These are phyloP conservation scores for Hibiscus mutabilis DNA, from an alignment of 345 rosid species.

Conservation along the genomic window DNA sequence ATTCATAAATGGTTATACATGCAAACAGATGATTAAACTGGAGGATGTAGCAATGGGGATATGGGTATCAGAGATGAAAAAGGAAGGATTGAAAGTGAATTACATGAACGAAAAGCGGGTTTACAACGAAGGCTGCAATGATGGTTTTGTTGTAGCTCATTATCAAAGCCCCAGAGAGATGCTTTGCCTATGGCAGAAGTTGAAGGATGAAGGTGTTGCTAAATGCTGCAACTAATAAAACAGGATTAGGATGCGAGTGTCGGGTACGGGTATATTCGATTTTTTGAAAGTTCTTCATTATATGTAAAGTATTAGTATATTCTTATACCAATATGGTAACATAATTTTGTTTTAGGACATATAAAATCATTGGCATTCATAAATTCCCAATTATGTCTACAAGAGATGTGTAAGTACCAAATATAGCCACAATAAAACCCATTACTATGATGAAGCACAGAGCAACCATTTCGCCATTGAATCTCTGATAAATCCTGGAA, in stretches of 20 bases:
- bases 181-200: constrained; percentile 90
- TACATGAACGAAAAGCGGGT: constrained; percentile 62
- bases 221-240: constrained; percentile 54
- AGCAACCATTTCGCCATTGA: constrained; percentile 26
- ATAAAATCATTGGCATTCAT: neutral
- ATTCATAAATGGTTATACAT: neutral
- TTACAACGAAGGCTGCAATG: constrained; percentile 67
- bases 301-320: neutral
- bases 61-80: constrained; percentile 70
- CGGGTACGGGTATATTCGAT: neutral
- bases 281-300: neutral
- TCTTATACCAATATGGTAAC: neutral
- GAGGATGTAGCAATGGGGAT: constrained; percentile 99
- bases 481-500: constrained; percentile 26
- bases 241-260: neutral
- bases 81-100: constrained; percentile 52
- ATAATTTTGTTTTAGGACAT: neutral
- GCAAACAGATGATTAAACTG: constrained; percentile 83
- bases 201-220: constrained; percentile 55
- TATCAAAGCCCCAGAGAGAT: constrained; percentile 86
- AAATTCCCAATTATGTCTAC: constrained; percentile 28
- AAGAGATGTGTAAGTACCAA: constrained; percentile 22
- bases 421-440: neutral
- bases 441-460: constrained; percentile 20
- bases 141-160: constrained; percentile 88